Evolutionary conservation across 2,329 filamentous ascomycete species (phyloP), one percentile per base, ranked within the genome.

Genomic region (Colletotrichum sp.): DNA sequence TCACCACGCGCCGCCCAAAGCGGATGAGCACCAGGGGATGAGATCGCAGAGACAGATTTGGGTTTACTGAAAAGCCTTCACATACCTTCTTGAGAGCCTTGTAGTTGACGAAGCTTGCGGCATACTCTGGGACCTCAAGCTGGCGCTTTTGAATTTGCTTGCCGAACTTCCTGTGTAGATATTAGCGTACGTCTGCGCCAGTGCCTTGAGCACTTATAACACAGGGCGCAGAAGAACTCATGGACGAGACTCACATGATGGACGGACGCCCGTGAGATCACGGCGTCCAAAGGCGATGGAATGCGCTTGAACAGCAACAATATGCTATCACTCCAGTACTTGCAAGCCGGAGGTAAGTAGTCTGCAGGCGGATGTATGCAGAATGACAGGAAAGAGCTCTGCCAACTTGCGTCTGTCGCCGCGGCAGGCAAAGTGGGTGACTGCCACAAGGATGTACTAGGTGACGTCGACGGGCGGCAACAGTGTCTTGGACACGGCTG

Each of bases 131-230:
- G 77, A 99, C 96, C 86, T 99, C 97, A 82, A 99, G 95, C 91
- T 99, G 97, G 85, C 96, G 94, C 90, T 98, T 98, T 89, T 99
- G 97, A 80, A 99, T 98, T 85, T 98, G 95, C 90, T 99, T 99
- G 86, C 97, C 97, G 89, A 99, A 99, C 92, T 99, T 99, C 97
- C 96, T 99, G 82, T 68, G 78, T 75, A 52, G 28, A 67, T 16
- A 8, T 77, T 30, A 76, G 72, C 63, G 15, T 18, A 71, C 21
- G 44, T 39, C 52, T 28, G 36, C 28, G 36, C 59, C 32, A 32
- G 34, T 55, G n/a, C 44, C 28, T 28, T 15, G 16, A n/a, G 18
- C n/a, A 75, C 52, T 49, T 32, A 44, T 30, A 44, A n/a, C 44
- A 57, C n/a, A 12, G 24, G 49, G 32, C 28, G 26, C 18, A 52